A percentile compares a stretch with the other conserved stretches of the same genome.
Conservation (phyloP, 495 filamentous ascomycete species). For the Arthonia radiata region DNA sequence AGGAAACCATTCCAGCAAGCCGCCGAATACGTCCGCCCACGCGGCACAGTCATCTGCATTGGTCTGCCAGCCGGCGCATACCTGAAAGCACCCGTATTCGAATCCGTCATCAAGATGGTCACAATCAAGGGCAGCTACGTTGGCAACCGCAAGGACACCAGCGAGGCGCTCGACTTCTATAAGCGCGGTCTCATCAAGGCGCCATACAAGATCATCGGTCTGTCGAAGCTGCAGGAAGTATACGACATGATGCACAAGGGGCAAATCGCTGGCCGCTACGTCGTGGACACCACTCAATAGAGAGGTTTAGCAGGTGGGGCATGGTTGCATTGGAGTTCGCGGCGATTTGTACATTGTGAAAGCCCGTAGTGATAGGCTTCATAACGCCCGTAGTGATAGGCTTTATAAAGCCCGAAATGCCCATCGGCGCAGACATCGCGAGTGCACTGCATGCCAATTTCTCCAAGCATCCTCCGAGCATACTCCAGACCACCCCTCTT, state of each 20-base stretch:
- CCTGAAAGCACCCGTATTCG: constrained; percentile 62
- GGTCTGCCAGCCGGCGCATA: constrained; percentile 59
- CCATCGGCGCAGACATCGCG: no score
- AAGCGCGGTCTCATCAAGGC: constrained; percentile 56
- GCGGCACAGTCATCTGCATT: constrained; percentile 60
- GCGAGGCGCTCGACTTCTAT: constrained; percentile 78
- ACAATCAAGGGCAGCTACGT: constrained; percentile 84
- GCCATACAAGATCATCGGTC: constrained; percentile 59
- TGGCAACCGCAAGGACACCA: constrained; percentile 62
- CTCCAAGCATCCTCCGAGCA: no score
- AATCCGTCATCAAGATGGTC: constrained; percentile 70
- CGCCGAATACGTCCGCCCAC: constrained; percentile 49
- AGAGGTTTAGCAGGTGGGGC: no score
- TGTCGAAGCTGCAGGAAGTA: constrained; percentile 52
- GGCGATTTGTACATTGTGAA: no score
- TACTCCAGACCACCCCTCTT: no score
- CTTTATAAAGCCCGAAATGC: no score
- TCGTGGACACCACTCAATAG: constrained; percentile 56
- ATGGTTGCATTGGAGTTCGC: no score
- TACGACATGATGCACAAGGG: constrained; percentile 21
- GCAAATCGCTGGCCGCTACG: constrained; percentile 72
- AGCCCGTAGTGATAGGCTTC: no score
- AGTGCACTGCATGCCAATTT: no score
- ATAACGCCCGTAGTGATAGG: no score
- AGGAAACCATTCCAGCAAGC: no score